Conservation (phyloP, 306 rosid genomes). For the Trifolium subterraneum region DNA sequence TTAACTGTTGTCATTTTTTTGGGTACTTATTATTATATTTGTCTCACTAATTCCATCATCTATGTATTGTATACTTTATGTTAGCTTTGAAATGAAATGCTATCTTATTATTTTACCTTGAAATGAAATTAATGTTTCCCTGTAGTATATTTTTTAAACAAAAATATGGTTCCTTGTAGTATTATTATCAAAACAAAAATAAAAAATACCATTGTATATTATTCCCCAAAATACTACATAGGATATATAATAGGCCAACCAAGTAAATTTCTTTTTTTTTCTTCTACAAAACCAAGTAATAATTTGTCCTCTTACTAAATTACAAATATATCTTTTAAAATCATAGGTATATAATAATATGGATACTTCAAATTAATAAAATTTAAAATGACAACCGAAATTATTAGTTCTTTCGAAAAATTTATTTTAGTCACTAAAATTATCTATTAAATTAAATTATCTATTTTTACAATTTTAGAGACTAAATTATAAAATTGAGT, state of each 20-base stretch:
- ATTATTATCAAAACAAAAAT: no score
- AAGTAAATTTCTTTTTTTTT: no score
- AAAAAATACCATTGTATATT: no score
- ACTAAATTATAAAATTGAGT: no score
- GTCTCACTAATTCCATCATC: slow-evolving; percentile 28
- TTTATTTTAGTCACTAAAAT: neutral
- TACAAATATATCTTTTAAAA: neutral
- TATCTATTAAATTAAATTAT: no score
- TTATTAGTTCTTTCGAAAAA: neutral
- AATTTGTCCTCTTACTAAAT: neutral
- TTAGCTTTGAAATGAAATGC: neutral
- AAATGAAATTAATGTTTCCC: neutral
- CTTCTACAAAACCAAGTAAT: no score
- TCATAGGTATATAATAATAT: neutral
- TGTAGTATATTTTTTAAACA: neutral
- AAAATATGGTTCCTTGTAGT: no score
- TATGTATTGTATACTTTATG: neutral
- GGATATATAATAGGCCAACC: no score
- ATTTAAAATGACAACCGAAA: no score
- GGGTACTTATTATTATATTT: no score
- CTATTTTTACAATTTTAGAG: no score
- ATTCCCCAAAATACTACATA: neutral
- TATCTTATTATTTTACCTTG: neutral
- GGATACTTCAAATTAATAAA: neutral
- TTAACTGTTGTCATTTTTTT: slow-evolving; percentile 15